Base-by-base conservation (phyloP, 2,329 filamentous ascomycete genomes). In the Thermothelomyces thermophilus region DNA sequence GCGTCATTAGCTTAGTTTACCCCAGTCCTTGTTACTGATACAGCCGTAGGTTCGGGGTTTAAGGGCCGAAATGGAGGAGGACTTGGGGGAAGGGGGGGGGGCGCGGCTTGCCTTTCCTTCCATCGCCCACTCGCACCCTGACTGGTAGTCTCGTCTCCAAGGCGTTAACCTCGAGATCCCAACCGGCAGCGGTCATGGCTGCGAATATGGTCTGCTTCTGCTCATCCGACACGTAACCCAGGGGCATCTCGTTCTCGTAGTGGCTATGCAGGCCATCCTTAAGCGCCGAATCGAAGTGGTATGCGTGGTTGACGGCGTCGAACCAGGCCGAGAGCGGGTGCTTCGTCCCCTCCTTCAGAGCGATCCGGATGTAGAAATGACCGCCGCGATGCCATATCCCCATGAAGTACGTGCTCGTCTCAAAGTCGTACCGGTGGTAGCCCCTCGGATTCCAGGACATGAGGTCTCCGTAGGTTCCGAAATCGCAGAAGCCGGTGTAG, bases 131-230 rank as follows among this genome's bases (percentile, higher is more conserved):
- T 28, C 68, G 57, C 24, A 74, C 67, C 6, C 70, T 65, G 19
- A 73, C 59, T 1, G 68, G 80, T 41, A 76, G 70, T 51, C 69
- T 73, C 16, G 84, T 89, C 70, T 90, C 85, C 58, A 90, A 68
- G 5, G 80, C 83, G 34, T 74, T 74, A 44, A 73, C 73, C 49
- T 79, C 70, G 41, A 86, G 58, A 66, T 90, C 78, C 86, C 86
- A 90, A 0, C 85, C 85, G 53, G 53, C 66, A 56, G 53, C 65
- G 53, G 46, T 68, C 50, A 71, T 72, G 63, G 61, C 66, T 58
- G 55, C 68, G 41, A 68, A 61, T 8, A 68, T 54, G 1, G 54
- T 55, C 24, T 56, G 46, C 56, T 68, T 69, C 48, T 66, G 63
- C 41, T 68, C 66, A 6, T 58, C 52, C 62, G 64, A 67, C 62